A percentile compares a stretch with the other conserved stretches of the same genome.
These are phyloP conservation scores for Amanita molliuscula DNA, from an alignment of 768 basidiomycete species.

Conservation along the genomic window DNA sequence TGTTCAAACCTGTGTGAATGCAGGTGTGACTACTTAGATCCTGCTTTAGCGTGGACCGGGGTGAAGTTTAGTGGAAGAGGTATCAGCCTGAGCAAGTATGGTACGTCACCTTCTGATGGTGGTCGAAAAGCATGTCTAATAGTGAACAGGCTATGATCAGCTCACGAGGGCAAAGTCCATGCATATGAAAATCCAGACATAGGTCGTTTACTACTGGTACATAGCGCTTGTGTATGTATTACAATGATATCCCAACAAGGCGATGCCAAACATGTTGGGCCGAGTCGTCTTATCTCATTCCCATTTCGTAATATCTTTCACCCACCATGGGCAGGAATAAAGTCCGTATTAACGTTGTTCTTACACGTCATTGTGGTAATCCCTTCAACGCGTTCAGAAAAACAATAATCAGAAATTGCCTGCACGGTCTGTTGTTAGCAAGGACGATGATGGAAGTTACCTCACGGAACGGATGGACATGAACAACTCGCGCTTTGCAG, in stretches of 20 bases:
- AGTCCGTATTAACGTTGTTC: neutral
- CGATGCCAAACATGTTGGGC: too few relatives aligned
- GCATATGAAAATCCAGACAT: slow-evolving; percentile 48
- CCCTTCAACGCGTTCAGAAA: neutral
- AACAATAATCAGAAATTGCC: neutral
- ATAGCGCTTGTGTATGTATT: too few relatives aligned
- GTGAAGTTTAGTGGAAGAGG: slow-evolving; percentile 91
- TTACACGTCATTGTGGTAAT: neutral
- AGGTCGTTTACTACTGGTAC: too few relatives aligned
- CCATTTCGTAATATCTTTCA: slow-evolving; percentile 12
- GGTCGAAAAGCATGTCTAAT: neutral
- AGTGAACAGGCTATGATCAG: slow-evolving; percentile 67
- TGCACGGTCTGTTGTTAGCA: neutral
- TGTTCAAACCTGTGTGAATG: neutral
- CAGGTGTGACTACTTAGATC: slow-evolving; percentile 86
- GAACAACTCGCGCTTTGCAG: slow-evolving; percentile 57
- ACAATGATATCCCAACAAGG: too few relatives aligned
- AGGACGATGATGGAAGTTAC: neutral
- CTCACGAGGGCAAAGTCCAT: slow-evolving; percentile 73
- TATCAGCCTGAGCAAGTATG: slow-evolving; percentile 82
- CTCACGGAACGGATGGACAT: slow-evolving; percentile 21
- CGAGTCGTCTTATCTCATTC: too few relatives aligned
- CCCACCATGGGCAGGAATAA: slow-evolving; percentile 3
- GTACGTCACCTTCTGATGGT: slow-evolving; percentile 28
- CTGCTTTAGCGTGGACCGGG: slow-evolving; percentile 90